Evolutionary conservation across 1,284 basidiomycete genomes (phyloP), one percentile per base, ranked within the genome.

Genomic region (Apiotrichum laibachii): DNA sequence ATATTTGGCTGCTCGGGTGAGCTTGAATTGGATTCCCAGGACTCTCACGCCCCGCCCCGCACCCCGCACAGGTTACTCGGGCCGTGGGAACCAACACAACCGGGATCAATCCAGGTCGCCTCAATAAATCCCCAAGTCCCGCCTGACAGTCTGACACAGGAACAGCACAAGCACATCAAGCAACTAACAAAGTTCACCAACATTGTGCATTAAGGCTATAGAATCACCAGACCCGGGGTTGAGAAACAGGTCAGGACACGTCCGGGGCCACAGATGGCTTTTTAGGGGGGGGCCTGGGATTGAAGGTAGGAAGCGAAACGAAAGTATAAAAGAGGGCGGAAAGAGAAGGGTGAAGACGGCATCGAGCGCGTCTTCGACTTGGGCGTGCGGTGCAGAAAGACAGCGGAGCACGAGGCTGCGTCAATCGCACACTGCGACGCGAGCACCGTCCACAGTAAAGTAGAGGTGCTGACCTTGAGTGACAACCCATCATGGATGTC

Each of bases 401-500:
- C 15, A 31, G 34, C 47, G 47, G 47, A 33, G 34, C 26, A 31
- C 31, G 22, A 33, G 45, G 45, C 45, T 44, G 43, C 43, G 43
- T 44, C 43, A 21, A 13, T 44, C 43, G 19, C 43, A 16, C 8
- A 21, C 11, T 22, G 31, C 47, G 33, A 35, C 47, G 47, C 47
- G 47, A 22, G n/a, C 47, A 18, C 47, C 43, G 10, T 33, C 46
- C 34, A 35, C 47, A 19, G n/a, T 35, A 12, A 33, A 26, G 31
- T 49, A 33, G n/a, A 11, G 47, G 47, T 33, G 37, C 21, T n/a
- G 35, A 31, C 21, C 53, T 54, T 54, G 53, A 19, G 11, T 18
- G 45, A 54, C 53, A 54, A 54, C 53, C 53, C 53, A 54, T 46
- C 53, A 45, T 34, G 53, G 53, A 51, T 54, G 53, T 54, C 53